phyloP scores from a whole-genome alignment of 257 asterid genomes.

The Scutellaria minor region DNA sequence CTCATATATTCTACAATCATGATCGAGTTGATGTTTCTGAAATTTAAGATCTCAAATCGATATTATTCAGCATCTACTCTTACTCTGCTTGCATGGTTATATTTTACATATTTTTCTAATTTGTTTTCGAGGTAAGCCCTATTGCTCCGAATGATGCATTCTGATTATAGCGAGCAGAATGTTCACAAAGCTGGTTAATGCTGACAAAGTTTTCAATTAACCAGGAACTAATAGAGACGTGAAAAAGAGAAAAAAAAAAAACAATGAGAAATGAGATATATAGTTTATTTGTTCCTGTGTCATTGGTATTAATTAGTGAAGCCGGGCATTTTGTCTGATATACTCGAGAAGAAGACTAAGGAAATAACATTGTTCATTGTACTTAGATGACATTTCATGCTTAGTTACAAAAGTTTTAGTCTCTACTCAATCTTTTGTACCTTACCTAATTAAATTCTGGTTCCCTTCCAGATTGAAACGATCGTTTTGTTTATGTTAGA shows the following conservation, averaged over 20 bases:
- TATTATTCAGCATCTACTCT: not conserved
- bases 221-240: conserved; percentile 4
- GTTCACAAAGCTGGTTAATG: not conserved
- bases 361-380: not conserved
- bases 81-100: conserved; percentile 13
- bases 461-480: conserved; percentile 78
- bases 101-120: not conserved
- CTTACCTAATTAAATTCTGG: conserved; percentile 15
- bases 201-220: not conserved
- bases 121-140: not conserved
- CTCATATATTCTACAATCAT: not conserved
- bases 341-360: not conserved
- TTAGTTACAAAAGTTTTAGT: not conserved
- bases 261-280: not conserved
- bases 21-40: conserved; percentile 1
- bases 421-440: not conserved
- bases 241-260: not conserved
- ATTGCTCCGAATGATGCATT: conserved; percentile 17
- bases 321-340: not conserved
- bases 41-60: conserved; percentile 20
- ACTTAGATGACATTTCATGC: not conserved
- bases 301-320: not conserved
- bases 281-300: conserved; percentile 7
- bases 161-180: not conserved
- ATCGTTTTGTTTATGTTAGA: conserved; percentile 90